phyloP scores from a whole-genome alignment of 805 yeast species.

The Spathaspora passalidarum region DNA sequence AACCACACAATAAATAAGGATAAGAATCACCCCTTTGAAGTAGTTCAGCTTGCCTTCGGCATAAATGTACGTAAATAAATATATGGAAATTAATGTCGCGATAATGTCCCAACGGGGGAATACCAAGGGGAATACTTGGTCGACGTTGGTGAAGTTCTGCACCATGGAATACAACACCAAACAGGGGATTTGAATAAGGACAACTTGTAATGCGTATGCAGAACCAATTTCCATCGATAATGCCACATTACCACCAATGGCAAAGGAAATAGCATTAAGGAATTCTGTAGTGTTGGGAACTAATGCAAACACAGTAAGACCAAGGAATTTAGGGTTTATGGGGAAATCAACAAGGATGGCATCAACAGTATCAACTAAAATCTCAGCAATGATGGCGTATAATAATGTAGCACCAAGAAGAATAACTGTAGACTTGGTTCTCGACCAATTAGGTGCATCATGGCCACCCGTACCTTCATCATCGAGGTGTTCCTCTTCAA shows the following conservation, averaged over 20 bases:
- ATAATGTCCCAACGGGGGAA: constrained; percentile 96
- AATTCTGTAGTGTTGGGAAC: constrained; percentile 98
- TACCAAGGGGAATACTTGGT: constrained; percentile 69
- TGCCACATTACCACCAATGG: constrained; percentile 93
- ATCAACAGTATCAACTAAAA: constrained; percentile 89
- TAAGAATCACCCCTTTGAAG: constrained; percentile 88
- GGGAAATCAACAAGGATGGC: constrained; percentile 74
- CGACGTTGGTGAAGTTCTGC: constrained; percentile 38
- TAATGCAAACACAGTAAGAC: constrained; percentile 89
- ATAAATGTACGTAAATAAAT: constrained; percentile 86
- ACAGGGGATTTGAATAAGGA: constrained; percentile 88
- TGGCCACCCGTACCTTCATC: constrained; percentile 63
- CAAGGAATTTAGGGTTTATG: constrained; percentile 87
- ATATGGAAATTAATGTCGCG: constrained; percentile 80
- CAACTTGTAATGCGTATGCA: constrained; percentile 95
- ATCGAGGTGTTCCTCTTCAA: constrained; percentile 15
- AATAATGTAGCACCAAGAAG: constrained; percentile 78
- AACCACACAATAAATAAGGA: constrained; percentile 72
- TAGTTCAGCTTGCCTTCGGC: constrained; percentile 97
- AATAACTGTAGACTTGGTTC: constrained; percentile 77
- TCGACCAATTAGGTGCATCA: constrained; percentile 97
- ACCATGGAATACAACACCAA: constrained; percentile 71
- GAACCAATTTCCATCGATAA: constrained; percentile 97
- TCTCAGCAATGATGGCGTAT: constrained; percentile 93
- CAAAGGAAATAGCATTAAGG: constrained; percentile 94